Conservation (phyloP, 2,329 filamentous ascomycete species). For the Plenodomus biglobosus region DNA sequence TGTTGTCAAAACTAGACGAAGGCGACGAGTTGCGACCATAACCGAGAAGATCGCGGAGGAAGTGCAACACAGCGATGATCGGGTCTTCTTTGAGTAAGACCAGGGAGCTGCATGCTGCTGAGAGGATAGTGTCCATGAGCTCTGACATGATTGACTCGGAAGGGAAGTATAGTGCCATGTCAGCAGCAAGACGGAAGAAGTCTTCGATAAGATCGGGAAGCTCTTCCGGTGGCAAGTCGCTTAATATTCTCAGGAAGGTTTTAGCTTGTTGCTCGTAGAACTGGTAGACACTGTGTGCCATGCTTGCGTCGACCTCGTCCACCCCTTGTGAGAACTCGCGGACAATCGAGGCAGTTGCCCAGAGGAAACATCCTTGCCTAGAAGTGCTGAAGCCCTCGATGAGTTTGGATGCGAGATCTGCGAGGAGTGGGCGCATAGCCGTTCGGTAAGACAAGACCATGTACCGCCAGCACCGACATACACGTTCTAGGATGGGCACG, state of each 20-base stretch:
- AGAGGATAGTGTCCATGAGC: slow-evolving; percentile 79
- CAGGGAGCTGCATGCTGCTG: slow-evolving; percentile 82
- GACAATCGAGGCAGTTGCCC: slow-evolving; percentile 92
- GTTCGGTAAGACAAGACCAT: slow-evolving; percentile 96
- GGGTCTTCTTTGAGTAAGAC: slow-evolving; percentile 90
- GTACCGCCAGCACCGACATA: slow-evolving; percentile 93
- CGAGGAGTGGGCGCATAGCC: slow-evolving; percentile 81
- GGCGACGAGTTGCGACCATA: slow-evolving; percentile 76
- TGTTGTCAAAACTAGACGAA: slow-evolving; percentile 62
- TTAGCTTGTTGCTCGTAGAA: slow-evolving; percentile 95
- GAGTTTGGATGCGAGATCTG: slow-evolving; percentile 83
- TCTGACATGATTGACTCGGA: slow-evolving; percentile 77
- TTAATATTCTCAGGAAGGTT: slow-evolving; percentile 85
- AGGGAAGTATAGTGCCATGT: slow-evolving; percentile 91
- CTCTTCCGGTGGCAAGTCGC: slow-evolving; percentile 75
- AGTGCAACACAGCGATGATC: slow-evolving; percentile 87
- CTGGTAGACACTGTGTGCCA: slow-evolving; percentile 82
- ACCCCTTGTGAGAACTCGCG: slow-evolving; percentile 92
- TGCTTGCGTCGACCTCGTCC: slow-evolving; percentile 78
- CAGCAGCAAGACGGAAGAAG: slow-evolving; percentile 90
- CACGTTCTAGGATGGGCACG: slow-evolving; percentile 84
- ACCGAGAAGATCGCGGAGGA: slow-evolving; percentile 83
- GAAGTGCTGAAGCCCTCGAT: slow-evolving; percentile 82
- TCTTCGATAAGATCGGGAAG: slow-evolving; percentile 87
- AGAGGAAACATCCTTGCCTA: slow-evolving; percentile 95